Conservation (phyloP, 2,329 filamentous ascomycete genomes). For the Calonectria leucothoes region DNA sequence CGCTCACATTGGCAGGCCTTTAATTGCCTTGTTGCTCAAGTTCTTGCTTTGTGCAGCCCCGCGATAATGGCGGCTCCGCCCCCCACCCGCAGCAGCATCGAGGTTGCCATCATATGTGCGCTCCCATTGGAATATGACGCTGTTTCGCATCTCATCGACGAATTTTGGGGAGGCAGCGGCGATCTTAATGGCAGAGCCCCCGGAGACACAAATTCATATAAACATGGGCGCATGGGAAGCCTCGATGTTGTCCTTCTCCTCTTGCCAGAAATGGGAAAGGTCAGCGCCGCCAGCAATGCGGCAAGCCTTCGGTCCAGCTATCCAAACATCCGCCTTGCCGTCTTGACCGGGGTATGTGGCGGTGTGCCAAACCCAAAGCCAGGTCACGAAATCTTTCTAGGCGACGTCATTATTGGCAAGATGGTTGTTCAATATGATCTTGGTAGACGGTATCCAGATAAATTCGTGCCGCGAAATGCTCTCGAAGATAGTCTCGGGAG, state of each 20-base stretch:
- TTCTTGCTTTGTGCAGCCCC: background rate
- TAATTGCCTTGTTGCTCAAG: background rate
- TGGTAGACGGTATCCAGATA: conserved; percentile 36
- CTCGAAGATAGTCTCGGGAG: conserved; percentile 39
- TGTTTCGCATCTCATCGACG: background rate
- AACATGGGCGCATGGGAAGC: conserved; percentile 38
- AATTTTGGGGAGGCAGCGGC: background rate
- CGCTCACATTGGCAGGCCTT: no score
- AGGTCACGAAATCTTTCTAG: conserved; percentile 40
- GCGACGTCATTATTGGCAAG: conserved; percentile 47
- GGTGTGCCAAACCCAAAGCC: conserved; percentile 41
- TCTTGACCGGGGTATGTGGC: conserved; percentile 55
- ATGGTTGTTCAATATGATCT: conserved; percentile 45
- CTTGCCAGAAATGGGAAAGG: conserved; percentile 43
- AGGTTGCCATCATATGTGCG: conserved; percentile 35
- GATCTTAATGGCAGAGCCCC: background rate
- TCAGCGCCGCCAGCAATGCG: conserved; percentile 40
- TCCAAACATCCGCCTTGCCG: conserved; percentile 42
- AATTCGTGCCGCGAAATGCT: conserved; percentile 40
- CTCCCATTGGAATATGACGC: conserved; percentile 1
- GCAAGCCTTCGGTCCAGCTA: conserved; percentile 48
- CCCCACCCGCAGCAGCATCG: conserved; percentile 2
- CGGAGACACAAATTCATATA: conserved; percentile 32
- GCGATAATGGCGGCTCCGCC: background rate
- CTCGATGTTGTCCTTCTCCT: conserved; percentile 43